Conservation (phyloP, 768 basidiomycete species). For the Amanita molliuscula region DNA sequence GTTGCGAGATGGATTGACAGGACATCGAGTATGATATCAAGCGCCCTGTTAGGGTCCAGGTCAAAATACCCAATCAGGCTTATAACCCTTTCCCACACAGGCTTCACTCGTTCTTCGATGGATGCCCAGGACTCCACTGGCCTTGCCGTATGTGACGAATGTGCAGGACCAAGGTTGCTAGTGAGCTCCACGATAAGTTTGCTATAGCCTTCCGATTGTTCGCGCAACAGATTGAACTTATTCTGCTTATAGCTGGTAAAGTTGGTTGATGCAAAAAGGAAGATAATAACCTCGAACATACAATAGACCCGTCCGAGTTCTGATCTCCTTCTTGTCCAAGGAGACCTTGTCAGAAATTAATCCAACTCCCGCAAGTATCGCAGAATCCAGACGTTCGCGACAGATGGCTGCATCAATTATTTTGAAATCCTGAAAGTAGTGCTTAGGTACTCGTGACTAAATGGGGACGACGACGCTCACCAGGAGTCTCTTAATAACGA, state of each 20-base stretch:
- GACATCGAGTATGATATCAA: conserved; percentile 90
- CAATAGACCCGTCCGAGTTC: conserved; percentile 75
- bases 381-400: conserved; percentile 65
- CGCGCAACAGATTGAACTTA: conserved; percentile 95
- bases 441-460: conserved; percentile 4
- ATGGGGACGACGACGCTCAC: conserved; percentile 26
- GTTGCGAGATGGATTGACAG: conserved; percentile 72
- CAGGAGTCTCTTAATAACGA: conserved; percentile 50
- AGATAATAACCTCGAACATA: conserved; percentile 28
- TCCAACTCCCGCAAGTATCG: conserved; percentile 50
- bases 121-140: conserved; percentile 48
- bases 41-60: conserved; percentile 86
- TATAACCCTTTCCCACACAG: conserved; percentile 77
- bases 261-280: conserved; percentile 1
- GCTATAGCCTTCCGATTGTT: conserved; percentile 96
- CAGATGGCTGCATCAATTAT: conserved; percentile 53
- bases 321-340: conserved; percentile 72
- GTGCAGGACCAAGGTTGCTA: conserved; percentile 64
- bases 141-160: conserved; percentile 54
- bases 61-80: conserved; percentile 94
- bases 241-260: conserved; percentile 85
- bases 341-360: conserved; percentile 57
- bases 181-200: conserved; percentile 82
- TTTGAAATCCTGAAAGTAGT: conserved; percentile 36
- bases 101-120: conserved; percentile 54